Evolutionary conservation across 2,329 filamentous ascomycete genomes (phyloP).

Genomic region (Coniochaeta pulveracea): DNA sequence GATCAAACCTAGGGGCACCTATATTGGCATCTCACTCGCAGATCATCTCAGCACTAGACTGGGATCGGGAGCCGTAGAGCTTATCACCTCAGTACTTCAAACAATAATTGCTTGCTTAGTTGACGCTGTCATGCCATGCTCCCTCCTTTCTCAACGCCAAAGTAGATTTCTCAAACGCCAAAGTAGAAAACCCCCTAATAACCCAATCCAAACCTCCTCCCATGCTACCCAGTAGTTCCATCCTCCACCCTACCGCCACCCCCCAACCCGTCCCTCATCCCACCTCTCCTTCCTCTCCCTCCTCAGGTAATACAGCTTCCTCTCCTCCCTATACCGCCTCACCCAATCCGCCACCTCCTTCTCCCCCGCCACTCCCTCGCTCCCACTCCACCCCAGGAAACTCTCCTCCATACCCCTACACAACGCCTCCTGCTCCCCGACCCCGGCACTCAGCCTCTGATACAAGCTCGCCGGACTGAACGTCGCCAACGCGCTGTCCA

Average conservation of each 20-base stretch:
- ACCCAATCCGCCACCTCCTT: conserved; percentile 82
- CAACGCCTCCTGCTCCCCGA: conserved; percentile 72
- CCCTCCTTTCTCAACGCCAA: no score
- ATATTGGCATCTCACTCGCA: no score
- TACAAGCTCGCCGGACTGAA: conserved; percentile 85
- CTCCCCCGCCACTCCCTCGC: conserved; percentile 49
- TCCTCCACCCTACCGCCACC: conserved; percentile 72
- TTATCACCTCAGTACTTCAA: no score
- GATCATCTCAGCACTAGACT: no score
- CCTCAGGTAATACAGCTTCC: conserved; percentile 65
- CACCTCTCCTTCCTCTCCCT: conserved; percentile 84
- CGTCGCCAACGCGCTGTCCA: conserved; percentile 72
- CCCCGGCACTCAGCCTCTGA: conserved; percentile 62
- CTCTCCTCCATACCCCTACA: conserved; percentile 84
- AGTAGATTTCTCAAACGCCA: no score
- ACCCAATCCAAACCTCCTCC: no score
- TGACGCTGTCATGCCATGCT: no score
- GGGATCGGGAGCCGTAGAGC: no score
- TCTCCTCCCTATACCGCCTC: conserved; percentile 67
- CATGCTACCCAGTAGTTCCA: no score
- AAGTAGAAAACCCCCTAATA: no score
- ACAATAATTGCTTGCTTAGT: no score
- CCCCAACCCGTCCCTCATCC: conserved; percentile 92
- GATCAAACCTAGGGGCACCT: no score
- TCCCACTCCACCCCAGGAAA: conserved; percentile 57